Evolutionary conservation across 2,329 filamentous ascomycete genomes (phyloP).

Genomic region (Exophiala xenobiotica): DNA sequence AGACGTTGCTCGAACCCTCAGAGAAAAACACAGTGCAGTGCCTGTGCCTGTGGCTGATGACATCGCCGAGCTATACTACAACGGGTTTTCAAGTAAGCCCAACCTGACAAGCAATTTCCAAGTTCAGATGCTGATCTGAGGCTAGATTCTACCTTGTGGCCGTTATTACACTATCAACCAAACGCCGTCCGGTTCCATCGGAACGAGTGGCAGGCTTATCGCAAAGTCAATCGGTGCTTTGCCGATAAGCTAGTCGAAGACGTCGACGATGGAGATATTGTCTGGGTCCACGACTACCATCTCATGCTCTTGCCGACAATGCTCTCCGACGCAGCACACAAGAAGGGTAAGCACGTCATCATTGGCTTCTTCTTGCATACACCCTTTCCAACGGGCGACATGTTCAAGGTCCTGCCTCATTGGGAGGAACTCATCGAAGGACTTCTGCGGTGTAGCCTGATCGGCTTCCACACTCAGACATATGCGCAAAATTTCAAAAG

Average conservation of each 20-base stretch:
- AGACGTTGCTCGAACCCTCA: background rate
- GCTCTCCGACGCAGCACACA: constrained; percentile 57
- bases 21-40: background rate
- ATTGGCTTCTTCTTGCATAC: constrained; percentile 91
- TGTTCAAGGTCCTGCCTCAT: constrained; percentile 80
- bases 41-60: background rate
- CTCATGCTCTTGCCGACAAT: constrained; percentile 80
- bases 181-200: background rate
- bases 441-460: constrained; percentile 84
- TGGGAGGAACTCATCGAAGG: constrained; percentile 89
- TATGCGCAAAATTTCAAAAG: constrained; percentile 85
- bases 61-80: constrained; percentile 3
- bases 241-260: constrained; percentile 81
- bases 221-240: constrained; percentile 86
- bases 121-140: too few species aligned
- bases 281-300: background rate
- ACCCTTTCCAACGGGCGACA: constrained; percentile 93
- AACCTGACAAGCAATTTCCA: too few species aligned
- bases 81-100: constrained; percentile 10
- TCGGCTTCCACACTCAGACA: constrained; percentile 92
- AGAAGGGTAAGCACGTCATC: constrained; percentile 81
- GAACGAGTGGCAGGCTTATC: constrained; percentile 76
- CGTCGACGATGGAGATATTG: constrained; percentile 73
- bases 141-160: constrained; percentile 3
- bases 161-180: constrained; percentile 2